A percentile compares a stretch with the other conserved stretches of the same genome.
Evolutionary conservation across 306 rosid species (phyloP).

Genomic region (Echinosophora koreensis): DNA sequence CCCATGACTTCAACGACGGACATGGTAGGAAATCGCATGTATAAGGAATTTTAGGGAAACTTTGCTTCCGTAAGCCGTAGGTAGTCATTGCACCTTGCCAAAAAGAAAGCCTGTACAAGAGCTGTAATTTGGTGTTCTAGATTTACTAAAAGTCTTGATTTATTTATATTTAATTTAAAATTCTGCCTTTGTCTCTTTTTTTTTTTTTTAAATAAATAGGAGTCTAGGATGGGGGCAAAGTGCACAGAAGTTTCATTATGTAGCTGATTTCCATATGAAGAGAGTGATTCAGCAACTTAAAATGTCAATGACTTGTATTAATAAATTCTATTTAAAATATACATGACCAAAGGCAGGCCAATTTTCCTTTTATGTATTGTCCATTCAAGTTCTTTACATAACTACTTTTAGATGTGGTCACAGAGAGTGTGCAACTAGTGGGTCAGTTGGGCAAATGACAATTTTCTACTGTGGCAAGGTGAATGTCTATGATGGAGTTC

Average conservation of each 20-base stretch:
- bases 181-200: neutral
- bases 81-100: neutral
- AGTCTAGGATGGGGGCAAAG: constrained; percentile 6
- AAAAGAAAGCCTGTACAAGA: constrained; percentile 14
- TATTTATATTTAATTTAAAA: constrained; percentile 4
- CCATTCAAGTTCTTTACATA: constrained; percentile 27
- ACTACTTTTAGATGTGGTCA: constrained; percentile 50
- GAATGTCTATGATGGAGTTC: constrained; percentile 91
- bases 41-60: constrained; percentile 19
- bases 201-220: neutral
- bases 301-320: neutral
- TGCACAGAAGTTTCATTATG: constrained; percentile 2
- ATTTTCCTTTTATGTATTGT: constrained; percentile 24
- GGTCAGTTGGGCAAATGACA: constrained; percentile 79
- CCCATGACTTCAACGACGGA: neutral
- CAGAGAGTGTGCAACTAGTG: constrained; percentile 71
- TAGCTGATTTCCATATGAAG: constrained; percentile 19
- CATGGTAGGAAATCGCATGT: neutral
- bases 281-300: constrained; percentile 27
- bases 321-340: neutral
- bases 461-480: constrained; percentile 97
- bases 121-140: constrained; percentile 25
- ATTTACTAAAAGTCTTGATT: neutral
- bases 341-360: constrained; percentile 6
- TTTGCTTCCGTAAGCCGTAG: constrained; percentile 7